Evolutionary conservation across 1,284 basidiomycete species (phyloP).

Genomic region (Boletellus deceptivus): DNA sequence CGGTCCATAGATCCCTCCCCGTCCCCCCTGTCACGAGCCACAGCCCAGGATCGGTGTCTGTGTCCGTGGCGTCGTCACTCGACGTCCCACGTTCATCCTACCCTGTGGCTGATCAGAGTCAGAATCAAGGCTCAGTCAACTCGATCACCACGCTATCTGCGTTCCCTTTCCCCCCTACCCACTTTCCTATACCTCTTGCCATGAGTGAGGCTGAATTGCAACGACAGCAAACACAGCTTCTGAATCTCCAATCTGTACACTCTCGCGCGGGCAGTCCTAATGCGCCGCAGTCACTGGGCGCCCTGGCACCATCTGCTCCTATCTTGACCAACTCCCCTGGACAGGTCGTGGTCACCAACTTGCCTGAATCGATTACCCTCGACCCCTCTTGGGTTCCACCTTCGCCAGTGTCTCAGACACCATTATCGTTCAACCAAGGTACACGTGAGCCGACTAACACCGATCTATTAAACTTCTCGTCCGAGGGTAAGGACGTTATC

Average conservation of each 20-base stretch:
- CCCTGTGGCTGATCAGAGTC: slow-evolving; percentile 35
- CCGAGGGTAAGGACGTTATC: neutral
- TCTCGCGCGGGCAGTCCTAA: slow-evolving; percentile 22
- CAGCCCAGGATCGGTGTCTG: slow-evolving; percentile 12
- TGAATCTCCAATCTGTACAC: slow-evolving; percentile 16
- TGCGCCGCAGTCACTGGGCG: slow-evolving; percentile 17
- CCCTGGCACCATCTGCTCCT: slow-evolving; percentile 28
- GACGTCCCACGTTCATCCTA: slow-evolving; percentile 40
- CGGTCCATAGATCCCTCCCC: slow-evolving; percentile 21
- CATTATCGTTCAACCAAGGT: slow-evolving; percentile 1
- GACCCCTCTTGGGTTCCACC: slow-evolving; percentile 3
- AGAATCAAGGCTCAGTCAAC: slow-evolving; percentile 39
- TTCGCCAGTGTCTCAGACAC: slow-evolving; percentile 5
- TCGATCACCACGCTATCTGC: slow-evolving; percentile 66
- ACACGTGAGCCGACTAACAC: neutral
- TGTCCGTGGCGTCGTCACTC: slow-evolving; percentile 5
- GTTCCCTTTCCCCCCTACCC: slow-evolving; percentile 68
- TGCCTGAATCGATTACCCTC: slow-evolving; percentile 5
- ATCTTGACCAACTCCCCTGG: slow-evolving; percentile 22
- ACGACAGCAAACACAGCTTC: slow-evolving; percentile 31
- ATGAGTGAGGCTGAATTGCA: slow-evolving; percentile 26
- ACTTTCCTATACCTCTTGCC: slow-evolving; percentile 60
- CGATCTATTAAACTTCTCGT: neutral
- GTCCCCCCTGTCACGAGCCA: slow-evolving; percentile 18
- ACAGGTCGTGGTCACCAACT: slow-evolving; percentile 1